Conservation (phyloP, 148 eudicot genomes). For the Dianthus caryophyllus region DNA sequence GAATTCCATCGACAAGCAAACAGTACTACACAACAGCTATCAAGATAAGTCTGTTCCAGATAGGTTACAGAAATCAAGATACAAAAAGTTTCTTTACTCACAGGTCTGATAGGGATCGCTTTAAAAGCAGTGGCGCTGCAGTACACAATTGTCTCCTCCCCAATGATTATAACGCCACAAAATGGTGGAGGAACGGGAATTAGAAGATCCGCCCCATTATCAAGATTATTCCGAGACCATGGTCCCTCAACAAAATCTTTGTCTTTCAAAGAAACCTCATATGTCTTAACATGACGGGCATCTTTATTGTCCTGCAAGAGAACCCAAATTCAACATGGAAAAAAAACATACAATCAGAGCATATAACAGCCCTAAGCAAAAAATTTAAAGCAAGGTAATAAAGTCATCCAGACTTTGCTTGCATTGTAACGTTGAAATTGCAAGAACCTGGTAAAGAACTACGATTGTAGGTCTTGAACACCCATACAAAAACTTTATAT, state of each 20-base stretch:
- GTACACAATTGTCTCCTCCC: constrained; percentile 94
- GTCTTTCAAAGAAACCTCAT: constrained; percentile 86
- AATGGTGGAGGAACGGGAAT: constrained; percentile 96
- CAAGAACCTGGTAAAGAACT: constrained; percentile 88
- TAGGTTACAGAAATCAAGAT: too few species aligned
- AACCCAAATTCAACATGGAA: not conserved
- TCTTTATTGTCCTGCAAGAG: constrained; percentile 89
- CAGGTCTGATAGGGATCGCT: constrained; percentile 94
- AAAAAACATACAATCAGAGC: not conserved
- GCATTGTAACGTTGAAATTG: not conserved
- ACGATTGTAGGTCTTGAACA: constrained; percentile 86
- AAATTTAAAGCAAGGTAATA: not conserved
- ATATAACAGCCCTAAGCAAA: not conserved
- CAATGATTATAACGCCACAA: constrained; percentile 92
- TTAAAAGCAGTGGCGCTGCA: constrained; percentile 90
- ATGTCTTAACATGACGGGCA: constrained; percentile 92
- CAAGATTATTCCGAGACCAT: constrained; percentile 83
- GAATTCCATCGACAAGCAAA: not conserved
- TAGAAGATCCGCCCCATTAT: constrained; percentile 88
- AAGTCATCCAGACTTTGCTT: constrained; percentile 6
- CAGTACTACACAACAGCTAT: not conserved
- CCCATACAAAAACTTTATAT: constrained; percentile 91
- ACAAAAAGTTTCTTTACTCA: constrained; percentile 31
- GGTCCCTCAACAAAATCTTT: constrained; percentile 88
- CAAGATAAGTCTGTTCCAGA: not conserved